Base-by-base conservation (phyloP, 1,284 basidiomycete species). In the Xerocomus minutiporus region DNA sequence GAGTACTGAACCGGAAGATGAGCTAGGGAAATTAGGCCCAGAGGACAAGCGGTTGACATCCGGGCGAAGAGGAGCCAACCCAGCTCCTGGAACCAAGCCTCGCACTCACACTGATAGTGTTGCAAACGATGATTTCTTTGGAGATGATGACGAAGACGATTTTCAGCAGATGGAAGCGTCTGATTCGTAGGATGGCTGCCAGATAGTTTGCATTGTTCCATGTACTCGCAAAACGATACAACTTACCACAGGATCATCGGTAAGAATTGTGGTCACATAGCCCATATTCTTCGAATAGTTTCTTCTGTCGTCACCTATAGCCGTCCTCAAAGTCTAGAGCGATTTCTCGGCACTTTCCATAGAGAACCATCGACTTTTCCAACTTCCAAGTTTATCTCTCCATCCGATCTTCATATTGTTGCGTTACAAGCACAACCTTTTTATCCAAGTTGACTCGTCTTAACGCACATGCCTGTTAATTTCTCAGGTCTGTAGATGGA, bases 1-100 rank as follows among this genome's bases (percentile, higher is more conserved):
- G 48, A 75, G 79, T 23, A 52, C 57, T 2, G 80, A 83, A 60
- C 88, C 90, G 4, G 90, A 92, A 65, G 61, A 76, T 39, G 69
- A 73, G 9, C 48, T 62, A n/a, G 58, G 60, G 57, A 59, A 53
- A 20, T 20, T 31, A 45, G 59, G 54, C 51, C 61, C 52, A 17
- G 58, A 60, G 48, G 58, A 51, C 52, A 57, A 50, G 48, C 59
- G 45, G 25, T 41, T 23, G 17, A 51, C 47, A 26, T 52, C 53
- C 20, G 5, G 50, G 23, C 48, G 45, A 28, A 51, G 45, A 35
- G 40, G 40, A 35, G 26, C 35, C 23, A 17, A 51, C 4, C 8
- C 11, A 35, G 34, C 28, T 34, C 44, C 55, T 39, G 39, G 55
- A 25, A 46, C 13, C 32, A 58, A 57, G 29, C n/a, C 38, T 42